Conservation (phyloP, 768 basidiomycete genomes). For the Rhodotorula paludigena region DNA sequence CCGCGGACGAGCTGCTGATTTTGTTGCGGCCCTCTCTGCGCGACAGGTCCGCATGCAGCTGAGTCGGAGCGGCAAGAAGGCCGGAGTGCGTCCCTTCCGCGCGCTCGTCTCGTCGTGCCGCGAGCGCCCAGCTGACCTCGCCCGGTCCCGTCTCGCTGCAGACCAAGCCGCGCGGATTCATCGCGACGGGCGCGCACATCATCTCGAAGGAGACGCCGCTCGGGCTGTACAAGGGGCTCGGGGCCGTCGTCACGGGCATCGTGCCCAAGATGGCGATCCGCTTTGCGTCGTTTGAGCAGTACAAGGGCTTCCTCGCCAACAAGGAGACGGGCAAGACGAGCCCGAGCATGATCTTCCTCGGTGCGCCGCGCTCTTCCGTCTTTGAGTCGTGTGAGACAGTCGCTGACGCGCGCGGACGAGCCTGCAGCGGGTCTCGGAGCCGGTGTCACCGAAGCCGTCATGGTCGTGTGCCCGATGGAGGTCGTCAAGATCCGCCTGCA, state of each 20-base stretch:
- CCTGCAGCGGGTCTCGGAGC: constrained; percentile 83
- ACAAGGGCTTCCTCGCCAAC: constrained; percentile 77
- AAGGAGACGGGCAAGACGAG: constrained; percentile 71
- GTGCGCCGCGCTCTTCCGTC: constrained; percentile 52
- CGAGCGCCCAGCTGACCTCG: too few species aligned
- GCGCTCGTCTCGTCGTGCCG: not conserved
- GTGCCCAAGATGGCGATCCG: constrained; percentile 99
- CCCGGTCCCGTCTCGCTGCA: constrained; percentile 46
- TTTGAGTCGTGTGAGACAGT: fast-evolving
- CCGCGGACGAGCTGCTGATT: not conserved
- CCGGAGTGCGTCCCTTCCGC: constrained; percentile 61
- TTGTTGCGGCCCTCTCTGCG: too few species aligned
- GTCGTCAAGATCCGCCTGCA: constrained; percentile 98
- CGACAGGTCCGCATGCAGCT: constrained; percentile 80
- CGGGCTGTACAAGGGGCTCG: constrained; percentile 91
- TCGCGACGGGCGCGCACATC: constrained; percentile 84
- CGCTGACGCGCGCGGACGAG: not conserved
- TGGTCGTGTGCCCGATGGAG: constrained; percentile 97
- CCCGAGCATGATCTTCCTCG: constrained; percentile 75
- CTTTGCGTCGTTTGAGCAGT: constrained; percentile 94
- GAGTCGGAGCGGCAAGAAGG: constrained; percentile 64
- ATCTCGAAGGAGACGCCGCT: constrained; percentile 85
- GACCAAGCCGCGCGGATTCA: constrained; percentile 87
- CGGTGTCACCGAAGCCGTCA: constrained; percentile 88
- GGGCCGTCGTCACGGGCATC: constrained; percentile 92